phyloP scores from a whole-genome alignment of 345 rosid genomes.

The Arabis alpina region DNA sequence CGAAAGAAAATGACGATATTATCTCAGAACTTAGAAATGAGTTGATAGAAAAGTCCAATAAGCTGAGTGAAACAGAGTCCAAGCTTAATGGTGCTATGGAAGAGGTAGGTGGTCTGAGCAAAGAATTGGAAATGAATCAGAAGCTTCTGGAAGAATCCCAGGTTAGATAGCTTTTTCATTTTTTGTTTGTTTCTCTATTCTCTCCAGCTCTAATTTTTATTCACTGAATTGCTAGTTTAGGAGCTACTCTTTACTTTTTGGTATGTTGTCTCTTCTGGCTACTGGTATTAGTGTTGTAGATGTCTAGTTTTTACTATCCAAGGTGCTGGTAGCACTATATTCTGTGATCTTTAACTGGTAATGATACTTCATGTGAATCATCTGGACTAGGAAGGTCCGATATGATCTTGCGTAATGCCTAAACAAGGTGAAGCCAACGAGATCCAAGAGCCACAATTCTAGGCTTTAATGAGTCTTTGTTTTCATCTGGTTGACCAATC shows the following conservation, averaged over 20 bases:
- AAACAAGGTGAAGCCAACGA: conserved; percentile 16
- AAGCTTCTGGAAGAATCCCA: conserved; percentile 96
- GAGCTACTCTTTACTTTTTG: conserved; percentile 14
- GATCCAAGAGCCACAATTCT: background rate
- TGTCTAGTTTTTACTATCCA: background rate
- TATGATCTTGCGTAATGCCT: background rate
- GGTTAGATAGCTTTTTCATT: conserved; percentile 49
- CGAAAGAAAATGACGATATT: conserved; percentile 47
- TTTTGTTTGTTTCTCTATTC: conserved; percentile 2
- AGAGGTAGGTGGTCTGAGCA: conserved; percentile 65
- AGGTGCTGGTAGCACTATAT: background rate
- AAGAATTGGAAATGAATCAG: conserved; percentile 74
- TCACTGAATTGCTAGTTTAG: conserved; percentile 9
- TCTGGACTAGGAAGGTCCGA: conserved; percentile 13
- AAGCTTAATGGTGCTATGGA: conserved; percentile 74
- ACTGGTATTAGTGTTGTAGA: conserved; percentile 12
- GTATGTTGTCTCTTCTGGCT: conserved; percentile 15
- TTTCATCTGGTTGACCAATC: conserved; percentile 4
- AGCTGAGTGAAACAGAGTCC: conserved; percentile 64
- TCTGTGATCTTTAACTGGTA: conserved; percentile 15
- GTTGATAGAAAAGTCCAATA: conserved; percentile 65
- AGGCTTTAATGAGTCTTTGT: conserved; percentile 21
- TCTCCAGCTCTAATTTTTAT: conserved; percentile 6
- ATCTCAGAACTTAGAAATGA: conserved; percentile 59
- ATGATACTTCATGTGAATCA: background rate